Percentiles rank a stretch among this genome's conserved stretches.
These are phyloP conservation scores for Fraxinus ornus DNA, from an alignment of 305 asterid species.

Conservation along the genomic window DNA sequence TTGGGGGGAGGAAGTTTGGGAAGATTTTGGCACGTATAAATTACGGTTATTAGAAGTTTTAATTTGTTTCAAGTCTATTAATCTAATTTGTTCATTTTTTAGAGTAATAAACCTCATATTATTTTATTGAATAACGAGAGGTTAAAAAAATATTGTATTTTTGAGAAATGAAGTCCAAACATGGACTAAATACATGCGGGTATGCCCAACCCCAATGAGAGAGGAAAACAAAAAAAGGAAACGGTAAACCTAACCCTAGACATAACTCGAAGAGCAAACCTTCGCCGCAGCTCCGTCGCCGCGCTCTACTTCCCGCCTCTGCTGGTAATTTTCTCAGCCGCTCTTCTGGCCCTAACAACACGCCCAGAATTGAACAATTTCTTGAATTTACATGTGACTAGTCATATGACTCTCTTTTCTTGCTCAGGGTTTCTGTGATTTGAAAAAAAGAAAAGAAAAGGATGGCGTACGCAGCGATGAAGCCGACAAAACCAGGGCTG, in stretches of 20 bases:
- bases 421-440: neutral
- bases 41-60: too few species aligned
- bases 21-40: too few species aligned
- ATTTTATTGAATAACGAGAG: too few species aligned
- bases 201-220: too few species aligned
- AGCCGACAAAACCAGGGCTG: constrained; percentile 62
- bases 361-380: neutral
- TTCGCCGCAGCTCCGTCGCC: neutral
- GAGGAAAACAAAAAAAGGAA: neutral
- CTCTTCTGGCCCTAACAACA: neutral
- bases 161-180: too few species aligned
- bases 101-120: too few species aligned
- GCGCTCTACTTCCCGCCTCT: neutral
- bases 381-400: neutral
- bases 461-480: constrained; percentile 67
- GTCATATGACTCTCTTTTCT: neutral
- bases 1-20: too few species aligned
- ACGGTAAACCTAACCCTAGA: neutral
- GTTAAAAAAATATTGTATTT: too few species aligned
- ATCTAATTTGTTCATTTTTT: too few species aligned
- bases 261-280: neutral
- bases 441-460: neutral
- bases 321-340: constrained; percentile 20
- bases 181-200: too few species aligned
- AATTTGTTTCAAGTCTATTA: too few species aligned